Evolutionary conservation across 176 grass and related monocot genomes (phyloP), one percentile per base, ranked within the genome.

Genomic region (Pontederia paniculata): DNA sequence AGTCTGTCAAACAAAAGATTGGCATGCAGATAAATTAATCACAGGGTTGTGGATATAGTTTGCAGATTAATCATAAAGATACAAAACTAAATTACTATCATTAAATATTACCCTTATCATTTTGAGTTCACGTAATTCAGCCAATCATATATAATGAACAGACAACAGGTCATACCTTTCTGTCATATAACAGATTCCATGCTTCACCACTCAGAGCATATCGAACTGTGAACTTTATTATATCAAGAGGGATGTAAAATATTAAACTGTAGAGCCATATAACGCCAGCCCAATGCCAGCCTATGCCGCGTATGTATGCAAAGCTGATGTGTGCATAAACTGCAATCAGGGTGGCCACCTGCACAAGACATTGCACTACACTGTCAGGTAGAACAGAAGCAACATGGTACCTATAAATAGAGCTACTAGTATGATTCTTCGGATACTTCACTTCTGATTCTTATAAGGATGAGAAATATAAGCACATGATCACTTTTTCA

Each of bases 261-360:
- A 78, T 55, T 45, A 86, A 4, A 73, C 82, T 95, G 65, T 95
- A 83, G 15, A 95, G 54, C 85, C 89, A 95, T 64, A 86, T 83
- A 54, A 78, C 68, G 9, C 79, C 89, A 8, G 79, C 81, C 89
- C 85, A 95, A 12, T 84, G 73, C 84, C 89, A 95, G 2, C 81
- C 85, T 16, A 95, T 85, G 37, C 73, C 82, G 21, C 52, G 70
- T 65, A 88, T 82, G 12, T 78, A 88, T 17, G 81, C 82, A 66
- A 95, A 95, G 22, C 62, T 51, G 66, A 80, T 73, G 57, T 78
- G 77, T 0, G 89, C 85, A 42, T 95, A 89, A 21, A 86, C 85
- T 4, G 89, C 70, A 70, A 95, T 74, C 21, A 86, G 74, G 10
- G 82, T 95, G 9, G 85, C 90, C 74, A 83, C 81, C 84, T 94